These are phyloP conservation scores for Dendrostoma leiphaemia DNA, from an alignment of 2,329 filamentous ascomycete species.

Conservation along the genomic window DNA sequence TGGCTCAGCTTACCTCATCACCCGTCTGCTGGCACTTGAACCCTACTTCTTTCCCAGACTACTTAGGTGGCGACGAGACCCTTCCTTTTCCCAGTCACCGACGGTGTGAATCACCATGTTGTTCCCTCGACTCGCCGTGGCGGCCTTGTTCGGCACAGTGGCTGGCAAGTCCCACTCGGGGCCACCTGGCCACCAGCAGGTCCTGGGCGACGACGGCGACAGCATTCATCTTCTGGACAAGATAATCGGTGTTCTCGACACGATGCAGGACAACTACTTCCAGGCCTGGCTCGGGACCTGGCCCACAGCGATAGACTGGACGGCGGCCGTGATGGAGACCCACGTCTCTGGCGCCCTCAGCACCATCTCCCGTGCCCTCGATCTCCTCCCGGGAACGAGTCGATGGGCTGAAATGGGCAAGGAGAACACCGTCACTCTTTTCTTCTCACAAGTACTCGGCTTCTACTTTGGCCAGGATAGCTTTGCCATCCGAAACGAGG, in stretches of 20 bases:
- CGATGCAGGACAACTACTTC: conserved; percentile 77
- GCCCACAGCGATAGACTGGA: conserved; percentile 91
- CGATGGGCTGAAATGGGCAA: conserved; percentile 45
- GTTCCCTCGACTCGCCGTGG: neutral
- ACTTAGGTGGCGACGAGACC: no score
- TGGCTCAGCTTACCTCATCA: no score
- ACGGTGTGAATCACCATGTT: neutral
- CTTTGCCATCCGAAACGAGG: conserved; percentile 68
- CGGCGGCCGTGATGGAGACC: conserved; percentile 78
- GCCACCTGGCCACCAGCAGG: neutral
- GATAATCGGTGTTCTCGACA: conserved; percentile 58
- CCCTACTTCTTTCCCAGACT: no score
- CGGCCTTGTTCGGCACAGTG: conserved; percentile 1
- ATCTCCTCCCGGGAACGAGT: conserved; percentile 32
- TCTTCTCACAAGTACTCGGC: conserved; percentile 72
- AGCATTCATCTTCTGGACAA: conserved; percentile 24
- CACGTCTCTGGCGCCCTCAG: conserved; percentile 71
- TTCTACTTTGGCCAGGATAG: conserved; percentile 89
- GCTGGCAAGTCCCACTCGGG: neutral
- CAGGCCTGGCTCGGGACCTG: conserved; percentile 75
- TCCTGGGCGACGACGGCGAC: neutral
- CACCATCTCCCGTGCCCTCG: conserved; percentile 64
- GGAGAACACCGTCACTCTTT: conserved; percentile 78
- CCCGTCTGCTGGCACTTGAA: no score
- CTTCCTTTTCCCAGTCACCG: no score